Conservation (phyloP, 257 asterid species). For the Buddleja alternifolia region DNA sequence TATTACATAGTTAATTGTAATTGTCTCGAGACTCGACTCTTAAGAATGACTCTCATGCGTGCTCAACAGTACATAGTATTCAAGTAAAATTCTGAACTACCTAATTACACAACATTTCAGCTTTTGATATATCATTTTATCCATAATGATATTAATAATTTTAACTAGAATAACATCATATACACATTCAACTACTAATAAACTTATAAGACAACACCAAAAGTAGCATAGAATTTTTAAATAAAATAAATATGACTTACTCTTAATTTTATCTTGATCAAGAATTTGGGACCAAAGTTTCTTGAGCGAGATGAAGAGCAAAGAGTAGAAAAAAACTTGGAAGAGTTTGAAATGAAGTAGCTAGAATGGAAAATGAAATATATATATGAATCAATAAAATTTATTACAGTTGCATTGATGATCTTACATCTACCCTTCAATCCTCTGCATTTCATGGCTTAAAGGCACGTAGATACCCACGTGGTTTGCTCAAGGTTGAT, state of each 20-base stretch:
- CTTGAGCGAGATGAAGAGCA: background rate
- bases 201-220: background rate
- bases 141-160: too few relatives aligned
- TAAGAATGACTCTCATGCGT: too few relatives aligned
- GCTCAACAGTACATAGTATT: too few relatives aligned
- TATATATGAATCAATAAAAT: too few relatives aligned
- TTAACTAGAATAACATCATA: background rate
- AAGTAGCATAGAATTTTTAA: background rate
- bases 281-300: background rate
- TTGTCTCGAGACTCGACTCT: too few relatives aligned
- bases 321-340: background rate
- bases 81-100: too few relatives aligned
- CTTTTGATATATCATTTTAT: too few relatives aligned
- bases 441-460: background rate
- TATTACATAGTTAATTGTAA: too few relatives aligned
- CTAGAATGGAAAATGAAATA: too few relatives aligned
- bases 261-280: slow-evolving; percentile 10
- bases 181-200: background rate
- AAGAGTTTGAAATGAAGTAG: background rate
- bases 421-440: background rate
- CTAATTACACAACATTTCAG: too few relatives aligned
- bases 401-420: background rate
- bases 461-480: slow-evolving; percentile 21
- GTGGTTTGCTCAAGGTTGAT: slow-evolving; percentile 3
- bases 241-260: slow-evolving; percentile 10